Conservation (phyloP, 495 filamentous ascomycete species). For the Hypoxylon fragiforme region DNA sequence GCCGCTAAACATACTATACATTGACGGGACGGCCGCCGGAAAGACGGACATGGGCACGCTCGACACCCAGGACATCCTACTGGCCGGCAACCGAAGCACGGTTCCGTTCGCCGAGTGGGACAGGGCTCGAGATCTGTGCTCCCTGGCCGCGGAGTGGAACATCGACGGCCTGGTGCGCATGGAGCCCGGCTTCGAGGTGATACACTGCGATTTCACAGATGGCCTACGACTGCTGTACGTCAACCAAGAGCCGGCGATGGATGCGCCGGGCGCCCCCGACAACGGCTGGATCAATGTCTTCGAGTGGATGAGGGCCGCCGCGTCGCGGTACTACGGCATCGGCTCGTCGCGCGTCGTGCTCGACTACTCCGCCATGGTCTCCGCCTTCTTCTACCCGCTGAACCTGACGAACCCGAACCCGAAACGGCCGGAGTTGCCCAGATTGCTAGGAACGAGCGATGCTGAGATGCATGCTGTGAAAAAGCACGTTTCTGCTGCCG, state of each 20-base stretch:
- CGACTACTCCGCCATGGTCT: constrained; percentile 65
- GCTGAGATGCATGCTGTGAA: constrained; percentile 48
- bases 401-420: constrained; percentile 57
- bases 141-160: constrained; percentile 52
- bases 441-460: constrained; percentile 45
- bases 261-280: constrained; percentile 2
- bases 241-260: constrained; percentile 1
- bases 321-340: constrained; percentile 62
- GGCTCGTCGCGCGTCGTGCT: constrained; percentile 55
- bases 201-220: constrained; percentile 62
- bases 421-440: constrained; percentile 45
- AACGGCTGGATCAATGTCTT: constrained; percentile 14
- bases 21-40: constrained; percentile 64
- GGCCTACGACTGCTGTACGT: constrained; percentile 30
- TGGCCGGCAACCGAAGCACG: constrained; percentile 40
- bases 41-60: constrained; percentile 63
- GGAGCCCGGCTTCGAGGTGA: constrained; percentile 72
- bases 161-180: constrained; percentile 67
- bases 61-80: constrained; percentile 61
- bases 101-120: constrained; percentile 38
- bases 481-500: constrained; percentile 45
- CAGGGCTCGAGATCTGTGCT: constrained; percentile 56
- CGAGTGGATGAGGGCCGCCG: constrained; percentile 48
- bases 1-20: constrained; percentile 59
- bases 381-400: constrained; percentile 57